phyloP scores from a whole-genome alignment of 345 rosid species.

The Dimocarpus longan region DNA sequence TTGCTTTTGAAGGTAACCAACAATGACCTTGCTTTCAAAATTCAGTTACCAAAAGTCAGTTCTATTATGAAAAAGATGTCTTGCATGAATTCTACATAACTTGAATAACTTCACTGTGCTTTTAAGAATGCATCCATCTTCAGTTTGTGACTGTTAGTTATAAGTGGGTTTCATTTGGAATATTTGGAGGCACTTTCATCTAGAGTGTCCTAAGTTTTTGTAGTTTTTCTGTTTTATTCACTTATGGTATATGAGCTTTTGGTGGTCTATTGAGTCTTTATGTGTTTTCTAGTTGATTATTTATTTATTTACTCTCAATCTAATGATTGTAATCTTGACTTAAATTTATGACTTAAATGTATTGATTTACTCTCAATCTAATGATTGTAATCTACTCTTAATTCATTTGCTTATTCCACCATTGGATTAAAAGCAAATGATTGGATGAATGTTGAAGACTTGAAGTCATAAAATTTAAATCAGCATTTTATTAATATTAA shows the following conservation, averaged over 20 bases:
- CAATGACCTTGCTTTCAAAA: conserved; percentile 12
- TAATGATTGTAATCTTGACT: too few relatives aligned
- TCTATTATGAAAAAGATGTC: background rate
- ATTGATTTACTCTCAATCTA: background rate
- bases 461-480: too few relatives aligned
- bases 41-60: background rate
- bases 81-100: background rate
- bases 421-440: too few relatives aligned
- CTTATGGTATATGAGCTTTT: background rate
- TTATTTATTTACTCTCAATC: too few relatives aligned
- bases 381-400: too few relatives aligned
- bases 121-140: background rate
- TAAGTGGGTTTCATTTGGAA: background rate
- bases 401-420: too few relatives aligned
- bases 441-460: conserved; percentile 23
- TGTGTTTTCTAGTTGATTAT: too few relatives aligned
- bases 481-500: too few relatives aligned
- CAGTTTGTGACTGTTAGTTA: background rate
- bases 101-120: background rate
- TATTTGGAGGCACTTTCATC: background rate
- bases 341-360: too few relatives aligned
- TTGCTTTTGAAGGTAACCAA: conserved; percentile 66
- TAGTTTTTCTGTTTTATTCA: too few relatives aligned
- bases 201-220: background rate
- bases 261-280: too few relatives aligned